Conservation (phyloP, 1,284 basidiomycete species). For the Ustilago bromivora region DNA sequence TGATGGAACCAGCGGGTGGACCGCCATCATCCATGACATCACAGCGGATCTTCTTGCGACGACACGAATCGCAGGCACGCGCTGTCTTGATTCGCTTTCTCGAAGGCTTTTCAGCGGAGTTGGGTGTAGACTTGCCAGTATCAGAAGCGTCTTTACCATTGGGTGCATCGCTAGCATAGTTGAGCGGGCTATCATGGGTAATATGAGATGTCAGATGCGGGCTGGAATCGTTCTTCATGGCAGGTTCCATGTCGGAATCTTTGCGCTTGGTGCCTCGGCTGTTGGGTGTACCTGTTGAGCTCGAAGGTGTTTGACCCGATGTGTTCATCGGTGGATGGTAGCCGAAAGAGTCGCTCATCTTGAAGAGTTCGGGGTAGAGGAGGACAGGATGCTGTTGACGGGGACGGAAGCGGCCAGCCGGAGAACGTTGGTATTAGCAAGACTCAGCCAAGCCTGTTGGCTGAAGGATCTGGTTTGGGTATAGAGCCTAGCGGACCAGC, state of each 20-base stretch:
- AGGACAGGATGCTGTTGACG: not conserved
- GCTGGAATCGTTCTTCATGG: slow-evolving; percentile 29
- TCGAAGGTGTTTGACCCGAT: slow-evolving; percentile 24
- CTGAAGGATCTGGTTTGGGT: not conserved
- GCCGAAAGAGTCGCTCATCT: slow-evolving; percentile 22
- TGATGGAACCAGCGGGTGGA: slow-evolving; percentile 47
- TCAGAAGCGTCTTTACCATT: slow-evolving; percentile 22
- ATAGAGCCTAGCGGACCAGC: too few relatives aligned
- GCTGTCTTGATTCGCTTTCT: slow-evolving; percentile 87
- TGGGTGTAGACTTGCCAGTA: slow-evolving; percentile 15
- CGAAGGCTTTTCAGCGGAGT: slow-evolving; percentile 39
- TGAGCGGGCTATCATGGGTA: slow-evolving; percentile 30
- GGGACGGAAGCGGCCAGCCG: not conserved
- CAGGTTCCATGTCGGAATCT: slow-evolving; percentile 36
- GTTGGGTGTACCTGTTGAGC: slow-evolving; percentile 38
- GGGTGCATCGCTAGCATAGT: slow-evolving; percentile 25
- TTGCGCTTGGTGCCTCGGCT: slow-evolving; percentile 40
- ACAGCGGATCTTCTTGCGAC: slow-evolving; percentile 89
- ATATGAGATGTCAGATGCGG: slow-evolving; percentile 6
- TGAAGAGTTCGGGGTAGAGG: not conserved
- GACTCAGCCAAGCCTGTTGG: not conserved
- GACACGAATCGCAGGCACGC: slow-evolving; percentile 89
- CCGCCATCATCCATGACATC: slow-evolving; percentile 67
- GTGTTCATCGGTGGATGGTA: slow-evolving; percentile 10
- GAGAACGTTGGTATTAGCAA: too few relatives aligned